Base-by-base conservation (phyloP, 176 grass and related monocot genomes). In the Oropetium thomaeum region DNA sequence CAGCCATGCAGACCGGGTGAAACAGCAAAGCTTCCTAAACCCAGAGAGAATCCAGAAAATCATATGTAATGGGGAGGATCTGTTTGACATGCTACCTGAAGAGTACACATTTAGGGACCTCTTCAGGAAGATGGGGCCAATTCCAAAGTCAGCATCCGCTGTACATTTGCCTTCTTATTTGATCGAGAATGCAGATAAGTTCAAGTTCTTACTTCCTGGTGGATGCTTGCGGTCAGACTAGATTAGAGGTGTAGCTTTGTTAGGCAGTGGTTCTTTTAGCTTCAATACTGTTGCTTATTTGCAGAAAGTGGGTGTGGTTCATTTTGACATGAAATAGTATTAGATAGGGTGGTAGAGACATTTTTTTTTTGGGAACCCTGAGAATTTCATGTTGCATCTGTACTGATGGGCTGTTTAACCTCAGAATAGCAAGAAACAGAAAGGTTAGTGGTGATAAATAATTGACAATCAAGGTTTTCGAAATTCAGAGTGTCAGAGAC, bases 71-170 rank as follows among this genome's bases (percentile, higher is more conserved):
- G 96, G 96, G 28, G 88, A 83, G 10, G 89, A 98, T 70, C 74
- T 98, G 52, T 98, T 98, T 81, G 90, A 88, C 85, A 92, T 98
- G 96, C 79, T 98, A 54, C 96, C 96, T 28, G 96, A 98, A 75
- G 91, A 98, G 78, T 98, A 94, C 55, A 92, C 88, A 19, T 98
- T 98, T 23, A 83, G 59, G 59, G 96, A 92, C 47, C 82, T 98
- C 40, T 83, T 98, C 51, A 83, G 83, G 81, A 98, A 94, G 84
- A 88, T 98, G 88, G 96, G 96, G 0, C 84, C 86, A 0, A 90
- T 94, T 51, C 84, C 86, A 0, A 93, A 73, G 66, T 94, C 96
- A 8, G 84, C 60, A 60, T 98, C 96, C 15, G 96, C 96, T 0
- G 53, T 98, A 31, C 86, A 98, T 81, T 78, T 98, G 69, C 96